These are phyloP conservation scores for Paramecium sexaurelia DNA, from an alignment of 73 alveolate species.

Conservation along the genomic window DNA sequence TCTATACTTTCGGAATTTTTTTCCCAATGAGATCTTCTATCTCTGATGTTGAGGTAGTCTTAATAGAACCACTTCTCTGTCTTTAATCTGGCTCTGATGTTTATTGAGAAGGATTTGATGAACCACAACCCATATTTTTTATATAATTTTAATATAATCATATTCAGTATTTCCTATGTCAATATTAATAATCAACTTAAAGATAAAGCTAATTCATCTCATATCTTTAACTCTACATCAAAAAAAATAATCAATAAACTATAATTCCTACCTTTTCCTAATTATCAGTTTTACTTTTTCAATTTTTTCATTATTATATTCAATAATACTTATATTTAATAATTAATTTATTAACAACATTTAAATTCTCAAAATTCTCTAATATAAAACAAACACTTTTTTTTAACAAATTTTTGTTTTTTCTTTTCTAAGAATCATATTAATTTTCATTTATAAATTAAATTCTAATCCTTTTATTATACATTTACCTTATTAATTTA, in stretches of 20 bases:
- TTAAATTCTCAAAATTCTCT: not conserved
- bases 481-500: too few relatives aligned
- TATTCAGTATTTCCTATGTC: not conserved
- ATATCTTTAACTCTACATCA: not conserved
- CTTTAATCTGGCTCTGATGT: slow-evolving; percentile 35
- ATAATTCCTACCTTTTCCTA: not conserved
- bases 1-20: slow-evolving; percentile 29
- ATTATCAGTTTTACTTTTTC: slow-evolving; percentile 11
- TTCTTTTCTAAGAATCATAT: too few relatives aligned
- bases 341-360: not conserved
- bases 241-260: not conserved
- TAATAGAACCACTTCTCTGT: not conserved
- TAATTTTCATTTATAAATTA: too few relatives aligned
- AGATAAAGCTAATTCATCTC: not conserved
- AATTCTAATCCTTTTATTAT: too few relatives aligned
- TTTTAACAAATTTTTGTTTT: not conserved
- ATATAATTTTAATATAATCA: slow-evolving; percentile 4
- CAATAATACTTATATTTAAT: not conserved
- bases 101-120: slow-evolving; percentile 14
- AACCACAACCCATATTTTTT: slow-evolving; percentile 56
- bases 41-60: slow-evolving; percentile 21
- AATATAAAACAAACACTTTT: too few relatives aligned
- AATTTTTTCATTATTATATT: not conserved
- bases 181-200: not conserved
- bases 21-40: slow-evolving; percentile 52